Percentiles rank a stretch among this genome's conserved stretches.
Evolutionary conservation across 768 basidiomycete genomes (phyloP).

Genomic region (Coprinopsis sp.): DNA sequence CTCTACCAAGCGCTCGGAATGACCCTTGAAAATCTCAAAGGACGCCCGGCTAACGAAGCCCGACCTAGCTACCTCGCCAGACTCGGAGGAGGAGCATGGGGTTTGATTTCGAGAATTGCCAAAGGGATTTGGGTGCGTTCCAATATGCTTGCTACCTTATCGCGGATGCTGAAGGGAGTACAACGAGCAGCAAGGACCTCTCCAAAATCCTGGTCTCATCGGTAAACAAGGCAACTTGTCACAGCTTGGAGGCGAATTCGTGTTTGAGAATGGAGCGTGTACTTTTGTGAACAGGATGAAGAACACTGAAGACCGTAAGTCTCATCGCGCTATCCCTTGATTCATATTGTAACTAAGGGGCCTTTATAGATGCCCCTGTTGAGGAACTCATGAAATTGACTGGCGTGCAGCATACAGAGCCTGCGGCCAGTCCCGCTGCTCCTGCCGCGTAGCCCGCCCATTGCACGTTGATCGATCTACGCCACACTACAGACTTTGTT

Average conservation of each 20-base stretch:
- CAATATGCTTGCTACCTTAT: neutral
- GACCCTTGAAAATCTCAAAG: conserved; percentile 41
- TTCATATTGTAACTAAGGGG: neutral
- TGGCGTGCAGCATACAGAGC: neutral
- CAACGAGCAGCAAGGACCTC: conserved; percentile 28
- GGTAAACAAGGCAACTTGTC: conserved; percentile 61
- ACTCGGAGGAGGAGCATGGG: too few species aligned
- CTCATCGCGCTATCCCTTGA: neutral
- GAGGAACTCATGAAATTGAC: neutral
- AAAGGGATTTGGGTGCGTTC: conserved; percentile 44
- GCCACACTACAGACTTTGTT: too few species aligned
- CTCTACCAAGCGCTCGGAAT: conserved; percentile 62
- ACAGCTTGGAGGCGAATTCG: conserved; percentile 61
- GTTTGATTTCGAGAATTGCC: conserved; percentile 24
- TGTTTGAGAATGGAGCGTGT: conserved; percentile 56
- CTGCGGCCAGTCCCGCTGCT: too few species aligned
- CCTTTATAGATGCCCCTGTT: neutral
- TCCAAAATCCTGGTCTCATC: conserved; percentile 41
- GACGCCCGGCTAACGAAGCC: conserved; percentile 40
- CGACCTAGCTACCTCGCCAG: conserved; percentile 47
- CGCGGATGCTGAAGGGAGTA: neutral
- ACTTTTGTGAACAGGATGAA: conserved; percentile 54
- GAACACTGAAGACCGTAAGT: conserved; percentile 57
- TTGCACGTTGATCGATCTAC: too few species aligned
- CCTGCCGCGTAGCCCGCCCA: too few species aligned